Evolutionary conservation across 306 rosid species (phyloP), one percentile per base, ranked within the genome.

Genomic region (Pyrus betulifolia): DNA sequence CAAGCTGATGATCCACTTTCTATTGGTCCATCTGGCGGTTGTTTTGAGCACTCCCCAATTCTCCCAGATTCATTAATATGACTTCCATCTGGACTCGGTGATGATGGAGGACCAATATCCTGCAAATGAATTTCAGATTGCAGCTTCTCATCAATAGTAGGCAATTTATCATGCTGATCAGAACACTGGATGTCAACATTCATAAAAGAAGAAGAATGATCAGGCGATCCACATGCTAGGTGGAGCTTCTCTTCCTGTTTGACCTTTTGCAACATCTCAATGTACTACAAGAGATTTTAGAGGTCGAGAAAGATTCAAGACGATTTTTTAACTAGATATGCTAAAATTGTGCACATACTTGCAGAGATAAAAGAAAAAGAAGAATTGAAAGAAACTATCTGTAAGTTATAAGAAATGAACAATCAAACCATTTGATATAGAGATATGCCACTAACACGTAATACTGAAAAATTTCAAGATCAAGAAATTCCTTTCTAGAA

Each of bases 1-100:
- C 96, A 86, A 58, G 89, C 86, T 74, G 97, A 84, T 70, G 92
- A 82, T n/a, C 88, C 90, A 44, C 84, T 85, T 79, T 91, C 97
- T 11, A 79, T 54, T 60, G 71, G 86, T 73, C 82, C 89, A 76
- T 84, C 91, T 46, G 79, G 85, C 88, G 86, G 91, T 73, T 89
- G 91, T 75, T 89, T 83, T 22, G 91, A 83, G 76, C 84, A 81
- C 80, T 86, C 88, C 65, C 69, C 93, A 14, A 63, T 73, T 79
- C 82, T 86, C 77, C 81, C 88, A 76, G 87, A 81, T 83, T 81
- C 87, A 84, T 64, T 81, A 69, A 80, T 82, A 78, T 73, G 85
- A 78, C 74, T 76, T 66, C 74, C 84, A 77, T 88, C 84, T 58
- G 87, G 79, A 81, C 80, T 82, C 3, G 79, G 82, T 40, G 83